phyloP scores from a whole-genome alignment of 176 grass and related monocot genomes.

The Thalia dealbata region DNA sequence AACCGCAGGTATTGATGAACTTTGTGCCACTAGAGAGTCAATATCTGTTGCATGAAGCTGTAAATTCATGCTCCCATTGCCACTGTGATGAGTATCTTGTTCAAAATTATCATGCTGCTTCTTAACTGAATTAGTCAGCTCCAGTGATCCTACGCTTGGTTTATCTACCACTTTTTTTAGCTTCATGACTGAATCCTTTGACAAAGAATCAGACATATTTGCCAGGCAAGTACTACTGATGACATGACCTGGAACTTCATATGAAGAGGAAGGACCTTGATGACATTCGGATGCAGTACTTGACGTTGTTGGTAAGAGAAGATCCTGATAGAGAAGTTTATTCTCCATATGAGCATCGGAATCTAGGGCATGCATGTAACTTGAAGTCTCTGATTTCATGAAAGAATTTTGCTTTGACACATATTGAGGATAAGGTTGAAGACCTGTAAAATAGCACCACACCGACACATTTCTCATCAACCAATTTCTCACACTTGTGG shows the following conservation, averaged over 20 bases:
- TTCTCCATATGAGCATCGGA: background rate
- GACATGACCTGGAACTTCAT: background rate
- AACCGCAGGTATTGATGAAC: background rate
- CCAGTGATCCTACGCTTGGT: background rate
- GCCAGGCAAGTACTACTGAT: background rate
- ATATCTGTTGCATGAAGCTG: conserved; percentile 7
- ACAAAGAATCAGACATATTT: background rate
- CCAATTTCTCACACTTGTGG: background rate
- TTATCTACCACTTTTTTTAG: background rate
- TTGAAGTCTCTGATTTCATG: background rate
- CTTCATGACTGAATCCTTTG: background rate
- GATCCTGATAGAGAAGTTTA: background rate
- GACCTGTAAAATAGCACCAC: background rate
- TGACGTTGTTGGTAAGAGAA: background rate
- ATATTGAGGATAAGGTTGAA: conserved; percentile 1
- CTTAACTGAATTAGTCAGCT: background rate
- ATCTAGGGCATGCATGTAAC: background rate
- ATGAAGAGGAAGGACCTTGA: background rate
- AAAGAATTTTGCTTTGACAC: conserved; percentile 3
- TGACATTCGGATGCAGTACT: background rate
- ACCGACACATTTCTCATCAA: no score
- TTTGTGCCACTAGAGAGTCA: background rate
- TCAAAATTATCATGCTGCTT: conserved; percentile 1
- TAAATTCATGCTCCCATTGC: background rate
- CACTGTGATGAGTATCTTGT: background rate